Evolutionary conservation across 1,284 basidiomycete genomes (phyloP), one percentile per base, ranked within the genome.

Genomic region (Ganoderma boninense): DNA sequence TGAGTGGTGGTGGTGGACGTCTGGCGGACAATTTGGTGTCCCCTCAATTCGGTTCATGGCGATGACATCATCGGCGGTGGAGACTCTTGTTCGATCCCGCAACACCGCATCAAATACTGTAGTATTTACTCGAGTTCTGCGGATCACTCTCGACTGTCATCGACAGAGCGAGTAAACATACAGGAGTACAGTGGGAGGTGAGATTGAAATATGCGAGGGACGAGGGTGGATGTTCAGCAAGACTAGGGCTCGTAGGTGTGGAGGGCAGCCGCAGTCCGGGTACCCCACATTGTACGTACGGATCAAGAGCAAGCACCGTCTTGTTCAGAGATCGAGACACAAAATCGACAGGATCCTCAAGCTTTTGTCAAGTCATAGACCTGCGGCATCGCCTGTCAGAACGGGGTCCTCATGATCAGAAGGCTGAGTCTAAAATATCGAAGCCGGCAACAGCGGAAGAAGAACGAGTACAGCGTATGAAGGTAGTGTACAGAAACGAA

Each of bases 31-130:
- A 40, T 40, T 40, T 40, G 7, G 38, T 11, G 38, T 11, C 8
- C 8, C 6, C 38, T 40, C 11, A 11, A 54, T 32, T 5, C 32
- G 32, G 32, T 32, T 32, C 23, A 43, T 26, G 13, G 10, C 35
- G 46, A 64, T 64, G 63, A 64, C 63, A 64, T 64, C 64, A 65
- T 65, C 26, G 29, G 35, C 29, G 5, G 8, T 18, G 18, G 13
- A 8, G 32, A 11, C 29, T 29, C 23, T 7, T 26, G 23, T 52
- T 52, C 49, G 4, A 26, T 26, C 23, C 49, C 49, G n/a, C 23
- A 2, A 8, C 46, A 23, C 8, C 10, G 46, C 46, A 49, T 10
- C 7, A 20, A 11, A 49, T 10, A 23, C 4, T 49, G 11, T 23
- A 0, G 11, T 23, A 0, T 49, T 23, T 10, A 23, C 18, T 46